A percentile compares a stretch with the other conserved stretches of the same genome.
phyloP scores from a whole-genome alignment of 805 yeast genomes.

The Suhomyces vadensis region DNA sequence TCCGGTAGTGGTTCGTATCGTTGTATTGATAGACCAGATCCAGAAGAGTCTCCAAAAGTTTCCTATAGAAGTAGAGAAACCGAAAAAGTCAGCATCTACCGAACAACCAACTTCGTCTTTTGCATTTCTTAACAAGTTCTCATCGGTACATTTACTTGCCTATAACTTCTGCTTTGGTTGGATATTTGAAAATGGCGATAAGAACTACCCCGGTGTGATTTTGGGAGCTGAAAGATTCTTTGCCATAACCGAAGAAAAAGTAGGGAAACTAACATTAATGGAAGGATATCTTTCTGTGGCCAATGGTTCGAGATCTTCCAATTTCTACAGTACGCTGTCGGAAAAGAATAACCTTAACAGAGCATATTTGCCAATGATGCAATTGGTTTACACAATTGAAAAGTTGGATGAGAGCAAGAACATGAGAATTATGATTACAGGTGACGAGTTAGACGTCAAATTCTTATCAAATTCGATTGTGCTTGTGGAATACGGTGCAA shows the following conservation, averaged over 20 bases:
- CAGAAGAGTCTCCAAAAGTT: background rate
- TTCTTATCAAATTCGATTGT: slow-evolving; percentile 57
- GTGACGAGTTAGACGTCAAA: slow-evolving; percentile 70
- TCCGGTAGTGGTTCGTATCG: slow-evolving; percentile 40
- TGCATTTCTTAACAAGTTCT: slow-evolving; percentile 27
- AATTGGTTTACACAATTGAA: slow-evolving; percentile 48
- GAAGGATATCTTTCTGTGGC: slow-evolving; percentile 76
- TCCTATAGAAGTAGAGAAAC: too few species aligned
- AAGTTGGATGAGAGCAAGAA: slow-evolving; percentile 32
- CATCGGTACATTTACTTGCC: slow-evolving; percentile 58
- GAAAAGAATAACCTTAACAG: slow-evolving; percentile 54
- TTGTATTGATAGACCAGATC: slow-evolving; percentile 15
- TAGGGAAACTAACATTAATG: slow-evolving; percentile 67
- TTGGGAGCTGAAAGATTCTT: slow-evolving; percentile 75
- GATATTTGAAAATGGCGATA: slow-evolving; percentile 54
- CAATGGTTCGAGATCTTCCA: slow-evolving; percentile 52
- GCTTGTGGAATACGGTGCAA: slow-evolving; percentile 52
- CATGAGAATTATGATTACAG: slow-evolving; percentile 52
- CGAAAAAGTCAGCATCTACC: background rate
- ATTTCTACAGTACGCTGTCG: slow-evolving; percentile 48
- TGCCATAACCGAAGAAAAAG: slow-evolving; percentile 57
- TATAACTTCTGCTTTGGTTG: slow-evolving; percentile 77
- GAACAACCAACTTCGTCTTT: background rate
- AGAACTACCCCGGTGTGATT: slow-evolving; percentile 67
- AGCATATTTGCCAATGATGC: slow-evolving; percentile 70